These are phyloP conservation scores for Trichomonas vaginalis DNA, from an alignment of 208 protist genomes.

Conservation along the genomic window DNA sequence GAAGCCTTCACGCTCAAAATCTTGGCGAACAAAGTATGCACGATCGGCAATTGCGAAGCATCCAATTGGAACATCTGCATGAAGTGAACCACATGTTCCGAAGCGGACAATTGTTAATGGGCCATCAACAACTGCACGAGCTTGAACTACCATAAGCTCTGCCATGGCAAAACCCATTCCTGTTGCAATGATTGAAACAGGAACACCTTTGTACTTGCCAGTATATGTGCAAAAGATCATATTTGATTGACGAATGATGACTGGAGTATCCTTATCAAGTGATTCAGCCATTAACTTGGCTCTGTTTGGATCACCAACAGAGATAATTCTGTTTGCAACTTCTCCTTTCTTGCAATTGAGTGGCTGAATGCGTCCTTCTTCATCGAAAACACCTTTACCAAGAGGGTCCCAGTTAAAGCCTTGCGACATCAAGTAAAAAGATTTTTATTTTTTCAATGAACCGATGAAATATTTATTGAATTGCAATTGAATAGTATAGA, in stretches of 20 bases:
- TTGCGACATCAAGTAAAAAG: no score
- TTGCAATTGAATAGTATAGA: no score
- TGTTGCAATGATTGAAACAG: not conserved
- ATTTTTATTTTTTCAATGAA: no score
- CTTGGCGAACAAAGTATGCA: not conserved
- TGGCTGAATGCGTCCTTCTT: not conserved
- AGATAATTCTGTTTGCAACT: not conserved
- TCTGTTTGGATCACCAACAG: not conserved
- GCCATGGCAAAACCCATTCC: not conserved
- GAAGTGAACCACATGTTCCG: not conserved
- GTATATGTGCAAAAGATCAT: not conserved
- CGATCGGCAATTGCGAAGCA: not conserved
- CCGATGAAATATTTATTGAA: no score
- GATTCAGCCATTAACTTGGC: not conserved
- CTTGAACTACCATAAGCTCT: not conserved
- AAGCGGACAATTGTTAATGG: not conserved
- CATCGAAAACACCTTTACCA: not conserved
- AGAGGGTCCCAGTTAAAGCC: not conserved
- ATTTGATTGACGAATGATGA: not conserved
- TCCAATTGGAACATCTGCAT: not conserved
- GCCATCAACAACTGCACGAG: not conserved
- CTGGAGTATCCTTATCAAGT: not conserved
- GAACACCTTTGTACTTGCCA: not conserved
- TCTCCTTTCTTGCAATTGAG: not conserved
- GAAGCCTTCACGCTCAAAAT: not conserved